Conservation (phyloP, 352 stramenopile genomes). For the Blastocystis sp. region DNA sequence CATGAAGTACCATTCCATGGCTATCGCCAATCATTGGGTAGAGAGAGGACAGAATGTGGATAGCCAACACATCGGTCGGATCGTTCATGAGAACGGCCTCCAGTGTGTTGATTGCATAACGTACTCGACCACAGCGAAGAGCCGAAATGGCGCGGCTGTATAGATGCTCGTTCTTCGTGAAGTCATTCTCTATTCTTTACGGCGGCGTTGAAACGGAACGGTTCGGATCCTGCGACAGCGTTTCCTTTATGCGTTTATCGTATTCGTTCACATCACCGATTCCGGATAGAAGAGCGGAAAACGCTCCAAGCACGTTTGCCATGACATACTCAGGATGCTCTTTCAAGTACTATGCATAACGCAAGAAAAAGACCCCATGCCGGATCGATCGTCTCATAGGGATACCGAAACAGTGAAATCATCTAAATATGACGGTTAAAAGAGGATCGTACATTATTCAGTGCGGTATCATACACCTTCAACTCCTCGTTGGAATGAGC, state of each 20-base stretch:
- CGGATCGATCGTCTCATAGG: not conserved
- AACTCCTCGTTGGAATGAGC: conserved; percentile 10
- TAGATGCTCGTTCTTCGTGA: conserved; percentile 23
- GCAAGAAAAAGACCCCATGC: not conserved
- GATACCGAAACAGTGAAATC: not conserved
- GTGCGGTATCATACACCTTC: not conserved
- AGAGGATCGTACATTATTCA: not conserved
- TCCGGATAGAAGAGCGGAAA: not conserved
- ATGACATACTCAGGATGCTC: conserved; percentile 15
- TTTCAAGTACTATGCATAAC: not conserved
- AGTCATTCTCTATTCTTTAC: not conserved
- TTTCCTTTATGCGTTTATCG: not conserved
- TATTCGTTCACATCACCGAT: not conserved
- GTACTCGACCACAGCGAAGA: not conserved
- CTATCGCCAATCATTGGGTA: not conserved
- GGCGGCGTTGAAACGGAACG: not conserved
- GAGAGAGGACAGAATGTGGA: not conserved
- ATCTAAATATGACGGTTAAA: not conserved
- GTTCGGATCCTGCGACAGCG: not conserved
- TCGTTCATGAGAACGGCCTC: conserved; percentile 13
- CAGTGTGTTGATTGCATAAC: conserved; percentile 26
- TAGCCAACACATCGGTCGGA: not conserved
- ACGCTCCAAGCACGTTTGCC: not conserved
- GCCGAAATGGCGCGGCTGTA: not conserved
- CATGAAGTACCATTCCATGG: not conserved